Conservation (phyloP, 2,329 filamentous ascomycete species). For the Venturia oleaginea region DNA sequence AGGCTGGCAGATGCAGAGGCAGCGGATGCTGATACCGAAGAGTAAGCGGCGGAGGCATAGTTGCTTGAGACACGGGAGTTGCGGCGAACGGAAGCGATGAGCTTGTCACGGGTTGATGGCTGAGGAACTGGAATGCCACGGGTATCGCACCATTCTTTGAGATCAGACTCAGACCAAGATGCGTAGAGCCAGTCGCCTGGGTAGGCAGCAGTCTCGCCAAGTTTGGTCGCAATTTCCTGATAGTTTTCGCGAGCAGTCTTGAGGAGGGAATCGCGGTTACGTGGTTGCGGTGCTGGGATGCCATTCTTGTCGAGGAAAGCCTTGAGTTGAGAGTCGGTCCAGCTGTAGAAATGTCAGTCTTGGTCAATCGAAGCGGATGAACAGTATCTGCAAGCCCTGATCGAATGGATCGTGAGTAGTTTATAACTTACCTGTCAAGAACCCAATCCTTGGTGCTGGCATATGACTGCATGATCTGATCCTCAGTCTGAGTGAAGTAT, state of each 20-base stretch:
- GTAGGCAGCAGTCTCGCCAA: constrained; percentile 71
- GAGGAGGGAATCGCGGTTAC: constrained; percentile 73
- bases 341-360: constrained; percentile 47
- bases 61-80: constrained; percentile 75
- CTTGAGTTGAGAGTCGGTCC: constrained; percentile 90
- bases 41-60: constrained; percentile 47
- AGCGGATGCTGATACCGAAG: constrained; percentile 36
- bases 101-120: constrained; percentile 71
- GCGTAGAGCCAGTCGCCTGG: constrained; percentile 93
- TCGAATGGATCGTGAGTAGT: constrained; percentile 15
- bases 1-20: constrained; percentile 60
- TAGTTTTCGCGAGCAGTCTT: constrained; percentile 73
- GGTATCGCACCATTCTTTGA: constrained; percentile 89
- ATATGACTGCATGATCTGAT: constrained; percentile 65
- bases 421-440: constrained; percentile 58
- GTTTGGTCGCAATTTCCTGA: constrained; percentile 63
- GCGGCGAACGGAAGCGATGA: constrained; percentile 81
- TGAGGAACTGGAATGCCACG: constrained; percentile 81
- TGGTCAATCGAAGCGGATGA: neutral
- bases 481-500: constrained; percentile 71
- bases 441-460: constrained; percentile 77
- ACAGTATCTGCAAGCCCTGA: too few relatives aligned
- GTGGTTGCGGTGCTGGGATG: constrained; percentile 81
- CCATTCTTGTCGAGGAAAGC: constrained; percentile 80
- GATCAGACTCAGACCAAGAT: constrained; percentile 83